Evolutionary conservation across 2,329 filamentous ascomycete genomes (phyloP), one percentile per base, ranked within the genome.

Genomic region (Epicoccum sorghinum): DNA sequence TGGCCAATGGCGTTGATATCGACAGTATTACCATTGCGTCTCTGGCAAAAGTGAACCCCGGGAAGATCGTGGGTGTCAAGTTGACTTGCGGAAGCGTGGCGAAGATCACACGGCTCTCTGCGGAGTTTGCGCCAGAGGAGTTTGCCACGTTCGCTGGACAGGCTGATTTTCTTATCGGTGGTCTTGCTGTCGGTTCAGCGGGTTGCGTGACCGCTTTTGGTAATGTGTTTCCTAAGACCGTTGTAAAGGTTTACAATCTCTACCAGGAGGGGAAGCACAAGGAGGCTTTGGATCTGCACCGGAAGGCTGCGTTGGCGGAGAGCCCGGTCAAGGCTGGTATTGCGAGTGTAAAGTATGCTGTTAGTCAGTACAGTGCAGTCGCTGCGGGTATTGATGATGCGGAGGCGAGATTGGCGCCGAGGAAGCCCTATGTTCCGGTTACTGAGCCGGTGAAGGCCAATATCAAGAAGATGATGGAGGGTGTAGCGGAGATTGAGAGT

Each of bases 141-240:
- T 92, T 92, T 66, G 83, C 87, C 1, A 83, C 86, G 0, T 91
- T 85, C 64, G 88, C 87, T 0, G 89, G 89, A 0, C 88, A 91
- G 75, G 85, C 84, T 2, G 89, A 92, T 66, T 91, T 89, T 70
- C 72, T 91, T 36, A 75, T 86, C 25, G 82, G 79, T 1, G 83
- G 82, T 0, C 61, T 86, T 12, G 77, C 78, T 2, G 77, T 79
- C 3, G 83, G 84, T 1, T 79, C 77, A 18, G 78, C 80, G 0
- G 83, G 83, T 0, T 84, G 81, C 57, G 83, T 86, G 45, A 79
- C 82, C 1, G 83, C 80, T 1, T 86, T 86, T 65, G 82, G 79
- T 29, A 86, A 85, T 58, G 75, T 84, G 1, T 83, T 83, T 54
- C 83, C 82, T 0, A 82, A 80, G 65, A 79, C 82, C 0, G 78